These are phyloP conservation scores for Heritiera fomes DNA, from an alignment of 345 rosid species.

Conservation along the genomic window DNA sequence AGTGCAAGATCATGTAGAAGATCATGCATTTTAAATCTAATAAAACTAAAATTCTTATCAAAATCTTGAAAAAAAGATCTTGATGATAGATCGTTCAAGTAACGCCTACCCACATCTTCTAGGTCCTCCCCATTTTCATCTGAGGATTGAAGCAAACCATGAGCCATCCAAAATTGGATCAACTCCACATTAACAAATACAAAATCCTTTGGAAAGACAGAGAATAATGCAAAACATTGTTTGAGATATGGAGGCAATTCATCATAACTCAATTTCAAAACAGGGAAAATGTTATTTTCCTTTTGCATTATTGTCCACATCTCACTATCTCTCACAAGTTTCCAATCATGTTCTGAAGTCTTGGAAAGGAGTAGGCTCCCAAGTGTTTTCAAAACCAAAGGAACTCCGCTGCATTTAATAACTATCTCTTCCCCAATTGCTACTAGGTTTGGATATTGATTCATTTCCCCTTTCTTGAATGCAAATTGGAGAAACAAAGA, in stretches of 20 bases:
- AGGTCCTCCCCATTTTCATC: neutral
- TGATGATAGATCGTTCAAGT: neutral
- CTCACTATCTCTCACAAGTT: neutral
- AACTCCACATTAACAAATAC: neutral
- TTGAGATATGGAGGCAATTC: neutral
- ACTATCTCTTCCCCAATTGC: neutral
- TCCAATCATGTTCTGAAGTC: neutral
- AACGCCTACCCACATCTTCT: neutral
- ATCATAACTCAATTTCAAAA: neutral
- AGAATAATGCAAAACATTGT: neutral
- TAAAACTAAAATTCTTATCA: neutral
- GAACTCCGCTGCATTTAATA: neutral
- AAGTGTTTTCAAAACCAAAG: neutral
- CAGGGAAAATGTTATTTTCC: neutral
- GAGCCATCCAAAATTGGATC: neutral
- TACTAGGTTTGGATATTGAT: neutral
- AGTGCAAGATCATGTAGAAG: slow-evolving; percentile 34
- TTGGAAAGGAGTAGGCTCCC: neutral
- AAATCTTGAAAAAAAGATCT: neutral
- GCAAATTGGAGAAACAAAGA: neutral
- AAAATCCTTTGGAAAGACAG: neutral
- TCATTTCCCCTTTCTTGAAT: neutral
- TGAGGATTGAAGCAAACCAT: neutral
- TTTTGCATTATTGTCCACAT: neutral
- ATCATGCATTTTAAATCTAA: slow-evolving; percentile 31